A percentile compares a stretch with the other conserved stretches of the same genome.
These are phyloP conservation scores for Talaromyces piceae DNA, from an alignment of 2,329 filamentous ascomycete species.

Conservation along the genomic window DNA sequence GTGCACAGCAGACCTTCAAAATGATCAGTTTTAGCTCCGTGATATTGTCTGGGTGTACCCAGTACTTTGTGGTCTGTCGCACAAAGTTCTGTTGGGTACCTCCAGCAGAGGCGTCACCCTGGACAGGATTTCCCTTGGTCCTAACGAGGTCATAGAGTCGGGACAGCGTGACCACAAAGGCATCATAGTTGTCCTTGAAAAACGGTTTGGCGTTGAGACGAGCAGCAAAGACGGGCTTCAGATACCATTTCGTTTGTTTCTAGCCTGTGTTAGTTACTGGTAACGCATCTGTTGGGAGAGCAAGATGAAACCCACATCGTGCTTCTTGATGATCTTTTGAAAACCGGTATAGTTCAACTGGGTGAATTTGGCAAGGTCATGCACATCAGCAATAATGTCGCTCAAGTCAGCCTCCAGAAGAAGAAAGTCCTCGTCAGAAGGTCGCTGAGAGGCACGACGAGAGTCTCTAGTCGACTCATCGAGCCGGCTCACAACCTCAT, in stretches of 20 bases:
- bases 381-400: slow-evolving; percentile 96
- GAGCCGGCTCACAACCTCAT: slow-evolving; percentile 71
- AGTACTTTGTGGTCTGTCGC: slow-evolving; percentile 97
- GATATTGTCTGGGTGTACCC: slow-evolving; percentile 97
- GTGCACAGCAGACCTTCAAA: slow-evolving; percentile 54
- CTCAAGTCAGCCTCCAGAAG: slow-evolving; percentile 89
- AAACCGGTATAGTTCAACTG: slow-evolving; percentile 98
- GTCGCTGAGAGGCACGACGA: slow-evolving; percentile 31
- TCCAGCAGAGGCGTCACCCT: slow-evolving; percentile 85
- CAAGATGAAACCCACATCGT: slow-evolving; percentile 60
- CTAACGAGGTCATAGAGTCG: slow-evolving; percentile 91
- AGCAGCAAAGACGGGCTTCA: slow-evolving; percentile 92
- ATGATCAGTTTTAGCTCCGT: slow-evolving; percentile 97
- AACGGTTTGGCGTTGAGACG: slow-evolving; percentile 94
- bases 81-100: slow-evolving; percentile 92
- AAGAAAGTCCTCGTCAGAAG: slow-evolving; percentile 87
- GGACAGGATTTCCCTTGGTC: slow-evolving; percentile 84
- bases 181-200: slow-evolving; percentile 98
- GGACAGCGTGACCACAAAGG: slow-evolving; percentile 87
- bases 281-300: background rate
- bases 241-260: slow-evolving; percentile 91
- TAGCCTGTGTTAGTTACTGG: slow-evolving; percentile 66
- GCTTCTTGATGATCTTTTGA: slow-evolving; percentile 99
- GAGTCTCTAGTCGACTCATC: slow-evolving; percentile 44
- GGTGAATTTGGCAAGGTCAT: slow-evolving; percentile 96